Evolutionary conservation across 2,329 filamentous ascomycete species (phyloP).

Genomic region (Colletotrichum paranaense): DNA sequence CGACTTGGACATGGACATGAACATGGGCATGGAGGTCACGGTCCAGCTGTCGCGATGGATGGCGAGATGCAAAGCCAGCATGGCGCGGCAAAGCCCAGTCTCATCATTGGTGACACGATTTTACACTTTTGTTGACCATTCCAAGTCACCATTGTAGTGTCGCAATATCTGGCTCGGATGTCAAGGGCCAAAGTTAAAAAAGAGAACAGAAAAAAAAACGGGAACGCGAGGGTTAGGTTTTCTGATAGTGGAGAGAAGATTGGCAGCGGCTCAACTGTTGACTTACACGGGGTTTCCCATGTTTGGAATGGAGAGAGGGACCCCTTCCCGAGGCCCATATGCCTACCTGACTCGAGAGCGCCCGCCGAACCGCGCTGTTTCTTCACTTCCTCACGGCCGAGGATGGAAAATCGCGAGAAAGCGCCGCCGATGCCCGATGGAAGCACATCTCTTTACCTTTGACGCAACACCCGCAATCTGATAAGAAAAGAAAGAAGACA

Average conservation of each 20-base stretch:
- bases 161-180: background rate
- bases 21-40: conserved; percentile 2
- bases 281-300: conserved; percentile 15
- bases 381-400: conserved; percentile 16
- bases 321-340: too few relatives aligned
- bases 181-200: background rate
- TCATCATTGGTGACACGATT: background rate
- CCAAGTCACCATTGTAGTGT: background rate
- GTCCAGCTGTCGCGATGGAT: conserved; percentile 20
- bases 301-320: background rate
- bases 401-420: background rate
- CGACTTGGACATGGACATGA: background rate
- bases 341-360: conserved; percentile 31
- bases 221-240: background rate
- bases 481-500: background rate
- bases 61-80: conserved; percentile 23
- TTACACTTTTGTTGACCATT: background rate
- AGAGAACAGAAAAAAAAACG: background rate
- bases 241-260: conserved; percentile 6
- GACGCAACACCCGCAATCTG: background rate
- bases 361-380: background rate
- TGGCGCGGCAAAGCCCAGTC: conserved; percentile 6
- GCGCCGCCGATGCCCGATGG: background rate
- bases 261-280: conserved; percentile 28
- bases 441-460: background rate